Conservation (phyloP, 1,139 yeast genomes). For the Kazachstania sp. region DNA sequence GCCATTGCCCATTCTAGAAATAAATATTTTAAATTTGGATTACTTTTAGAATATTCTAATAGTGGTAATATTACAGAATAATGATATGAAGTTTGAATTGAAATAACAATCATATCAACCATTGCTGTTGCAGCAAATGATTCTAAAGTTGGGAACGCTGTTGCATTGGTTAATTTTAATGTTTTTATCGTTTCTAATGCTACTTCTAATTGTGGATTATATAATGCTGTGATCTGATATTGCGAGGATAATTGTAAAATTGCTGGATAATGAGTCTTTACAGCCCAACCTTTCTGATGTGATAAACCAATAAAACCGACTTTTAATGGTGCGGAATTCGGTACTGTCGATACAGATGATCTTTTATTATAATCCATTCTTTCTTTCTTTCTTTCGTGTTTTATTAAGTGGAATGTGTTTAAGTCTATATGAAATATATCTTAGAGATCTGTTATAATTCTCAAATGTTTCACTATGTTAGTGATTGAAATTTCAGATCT, state of each 20-base stretch:
- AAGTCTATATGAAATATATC: no score
- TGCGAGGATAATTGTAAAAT: constrained; percentile 24
- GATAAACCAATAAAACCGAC: constrained; percentile 24
- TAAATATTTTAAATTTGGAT: constrained; percentile 19
- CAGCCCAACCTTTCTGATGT: constrained; percentile 23
- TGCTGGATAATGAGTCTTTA: constrained; percentile 25
- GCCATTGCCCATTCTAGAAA: constrained; percentile 26
- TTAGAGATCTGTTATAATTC: no score
- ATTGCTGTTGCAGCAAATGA: constrained; percentile 16
- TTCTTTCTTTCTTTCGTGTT: no score
- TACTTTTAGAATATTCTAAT: constrained; percentile 16
- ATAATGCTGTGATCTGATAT: constrained; percentile 22
- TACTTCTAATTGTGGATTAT: constrained; percentile 14
- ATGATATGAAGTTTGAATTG: constrained; percentile 18
- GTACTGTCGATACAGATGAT: constrained; percentile 24
- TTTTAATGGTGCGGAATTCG: constrained; percentile 20
- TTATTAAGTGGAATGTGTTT: no score
- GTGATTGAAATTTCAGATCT: no score
- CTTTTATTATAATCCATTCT: constrained; percentile 14
- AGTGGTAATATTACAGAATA: constrained; percentile 14
- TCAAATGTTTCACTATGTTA: no score
- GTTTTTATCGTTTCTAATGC: constrained; percentile 17
- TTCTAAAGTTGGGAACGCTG: constrained; percentile 19
- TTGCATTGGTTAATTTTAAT: constrained; percentile 19
- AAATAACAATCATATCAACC: constrained; percentile 23